Base-by-base conservation (phyloP, 1,139 yeast species). In the Suhomyces ambrosiae region DNA sequence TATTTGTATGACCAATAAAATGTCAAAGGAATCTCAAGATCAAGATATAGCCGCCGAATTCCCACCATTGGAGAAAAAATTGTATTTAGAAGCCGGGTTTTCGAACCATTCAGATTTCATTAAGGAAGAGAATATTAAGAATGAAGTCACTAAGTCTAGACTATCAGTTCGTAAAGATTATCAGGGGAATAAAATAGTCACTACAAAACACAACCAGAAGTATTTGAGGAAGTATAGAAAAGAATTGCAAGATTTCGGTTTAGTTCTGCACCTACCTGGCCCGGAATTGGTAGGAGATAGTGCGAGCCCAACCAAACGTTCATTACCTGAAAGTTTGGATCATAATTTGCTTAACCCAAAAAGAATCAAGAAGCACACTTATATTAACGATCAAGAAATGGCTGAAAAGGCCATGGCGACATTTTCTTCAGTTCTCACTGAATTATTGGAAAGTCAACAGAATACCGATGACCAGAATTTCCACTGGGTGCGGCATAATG, bases 111-210 rank as follows among this genome's bases (percentile, higher is more conserved):
- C 8, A 34, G 42, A 5, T 24, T 35, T n/a, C 8, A 27, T 28
- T 25, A 38, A 25, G 24, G 13, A 29, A 13, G 25, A 37, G 22
- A 13, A 17, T 8, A n/a, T n/a, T n/a, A n/a, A n/a, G n/a, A n/a
- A n/a, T 19, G 27, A 30, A 2, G 15, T 4, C n/a, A 14, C n/a
- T 4, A 23, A 14, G n/a, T 32, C 42, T 4, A 40, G 53, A 25
- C 38, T 49, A 3, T 49, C 53, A 3, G 49, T 49, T 10, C 41
- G 53, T 23, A 47, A 48, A 27, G 38, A 35, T 15, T 49, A 46
- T 35, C 17, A 35, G 2, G 43, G 38, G 12, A 40, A 40, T 11
- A 12, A 21, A 9, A 32, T 35, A 13, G 30, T 37, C 5, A 35
- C 37, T 4, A 15, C 22, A 15, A 14, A 21, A 6, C 53, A 49